Conservation (phyloP, 2,329 filamentous ascomycete species). For the Diaporthe nobilis region DNA sequence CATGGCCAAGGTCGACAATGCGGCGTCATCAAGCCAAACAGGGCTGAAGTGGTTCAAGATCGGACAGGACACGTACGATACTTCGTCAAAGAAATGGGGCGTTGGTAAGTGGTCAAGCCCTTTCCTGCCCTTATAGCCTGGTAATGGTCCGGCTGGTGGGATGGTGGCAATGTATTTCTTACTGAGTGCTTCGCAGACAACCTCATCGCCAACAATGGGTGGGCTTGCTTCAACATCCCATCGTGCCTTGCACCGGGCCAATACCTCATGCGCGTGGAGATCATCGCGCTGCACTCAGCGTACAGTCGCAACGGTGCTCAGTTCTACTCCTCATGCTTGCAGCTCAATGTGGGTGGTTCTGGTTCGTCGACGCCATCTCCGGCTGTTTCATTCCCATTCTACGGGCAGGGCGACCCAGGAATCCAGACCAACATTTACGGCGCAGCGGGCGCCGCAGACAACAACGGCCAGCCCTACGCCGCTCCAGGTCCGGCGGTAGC, state of each 20-base stretch:
- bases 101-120: conserved; percentile 47
- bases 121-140: neutral
- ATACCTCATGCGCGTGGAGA: conserved; percentile 69
- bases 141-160: neutral
- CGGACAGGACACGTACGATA: conserved; percentile 63
- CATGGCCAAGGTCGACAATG: conserved; percentile 67
- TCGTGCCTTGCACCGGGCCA: conserved; percentile 65
- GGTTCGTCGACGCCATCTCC: conserved; percentile 51
- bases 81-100: conserved; percentile 60
- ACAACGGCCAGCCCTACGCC: conserved; percentile 56
- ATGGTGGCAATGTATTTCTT: neutral
- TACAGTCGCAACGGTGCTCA: conserved; percentile 54
- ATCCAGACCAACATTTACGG: conserved; percentile 65
- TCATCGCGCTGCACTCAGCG: conserved; percentile 67
- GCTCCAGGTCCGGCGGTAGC: conserved; percentile 55
- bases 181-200: conserved; percentile 49
- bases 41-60: conserved; percentile 69
- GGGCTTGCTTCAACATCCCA: conserved; percentile 64
- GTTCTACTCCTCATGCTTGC: conserved; percentile 61
- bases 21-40: conserved; percentile 57
- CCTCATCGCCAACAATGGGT: conserved; percentile 59
- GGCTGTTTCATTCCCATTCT: conserved; percentile 62
- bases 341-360: conserved; percentile 56
- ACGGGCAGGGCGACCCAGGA: conserved; percentile 58
- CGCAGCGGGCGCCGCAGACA: conserved; percentile 56